Conservation (phyloP, 2,329 filamentous ascomycete species). For the Mycosphaerella sp. region DNA sequence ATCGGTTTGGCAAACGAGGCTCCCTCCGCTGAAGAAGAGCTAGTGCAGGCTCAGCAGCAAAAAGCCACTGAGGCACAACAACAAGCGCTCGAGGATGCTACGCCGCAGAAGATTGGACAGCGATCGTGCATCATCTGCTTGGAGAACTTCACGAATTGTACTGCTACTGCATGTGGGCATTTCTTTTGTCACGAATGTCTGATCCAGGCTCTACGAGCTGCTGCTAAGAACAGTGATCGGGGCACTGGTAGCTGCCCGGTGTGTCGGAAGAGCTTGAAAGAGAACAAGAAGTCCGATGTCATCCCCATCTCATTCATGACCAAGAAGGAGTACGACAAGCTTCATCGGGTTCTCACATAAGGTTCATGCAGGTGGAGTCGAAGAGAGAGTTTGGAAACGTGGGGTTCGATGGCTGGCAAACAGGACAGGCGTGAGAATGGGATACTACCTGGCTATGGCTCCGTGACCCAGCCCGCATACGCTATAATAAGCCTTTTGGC, state of each 20-base stretch:
- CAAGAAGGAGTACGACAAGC: slow-evolving; percentile 17
- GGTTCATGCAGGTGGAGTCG: background rate
- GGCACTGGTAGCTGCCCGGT: slow-evolving; percentile 44
- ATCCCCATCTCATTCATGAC: slow-evolving; percentile 24
- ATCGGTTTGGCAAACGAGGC: slow-evolving; percentile 20
- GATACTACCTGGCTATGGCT: background rate
- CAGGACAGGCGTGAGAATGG: background rate
- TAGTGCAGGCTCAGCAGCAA: slow-evolving; percentile 29
- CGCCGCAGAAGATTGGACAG: slow-evolving; percentile 37
- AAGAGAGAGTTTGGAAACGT: no score
- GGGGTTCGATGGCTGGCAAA: background rate
- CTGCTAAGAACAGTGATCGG: slow-evolving; percentile 45
- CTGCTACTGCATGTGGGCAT: slow-evolving; percentile 56
- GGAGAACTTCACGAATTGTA: slow-evolving; percentile 54
- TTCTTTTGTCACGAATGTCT: slow-evolving; percentile 60
- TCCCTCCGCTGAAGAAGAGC: slow-evolving; percentile 31
- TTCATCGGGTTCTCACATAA: background rate
- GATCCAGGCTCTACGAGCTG: slow-evolving; percentile 52
- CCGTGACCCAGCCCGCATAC: background rate
- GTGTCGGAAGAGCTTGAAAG: slow-evolving; percentile 20
- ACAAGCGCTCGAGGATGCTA: slow-evolving; percentile 18
- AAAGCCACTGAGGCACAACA: slow-evolving; percentile 25
- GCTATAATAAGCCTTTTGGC: slow-evolving; percentile 6
- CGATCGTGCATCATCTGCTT: slow-evolving; percentile 59
- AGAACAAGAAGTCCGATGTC: slow-evolving; percentile 20